A percentile compares a stretch with the other conserved stretches of the same genome.
These are phyloP conservation scores for Sisymbrium irio DNA, from an alignment of 345 rosid species.

Conservation along the genomic window DNA sequence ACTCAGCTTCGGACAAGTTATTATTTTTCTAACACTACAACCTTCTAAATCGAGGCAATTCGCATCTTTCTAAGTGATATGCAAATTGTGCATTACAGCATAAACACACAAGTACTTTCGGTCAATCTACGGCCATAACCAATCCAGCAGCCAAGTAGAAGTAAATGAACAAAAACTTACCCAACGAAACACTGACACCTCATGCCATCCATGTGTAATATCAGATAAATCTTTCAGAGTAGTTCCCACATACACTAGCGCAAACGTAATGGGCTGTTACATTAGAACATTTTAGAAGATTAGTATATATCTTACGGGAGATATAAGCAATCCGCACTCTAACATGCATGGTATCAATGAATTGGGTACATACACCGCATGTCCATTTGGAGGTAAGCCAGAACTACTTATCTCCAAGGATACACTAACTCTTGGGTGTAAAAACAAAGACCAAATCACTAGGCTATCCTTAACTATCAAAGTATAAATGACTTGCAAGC, in stretches of 20 bases:
- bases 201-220: conserved; percentile 51
- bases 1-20: neutral
- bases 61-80: neutral
- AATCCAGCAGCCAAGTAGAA: conserved; percentile 8
- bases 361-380: neutral
- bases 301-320: neutral
- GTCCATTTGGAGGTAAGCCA: neutral
- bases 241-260: conserved; percentile 55
- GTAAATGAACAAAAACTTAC: conserved; percentile 30
- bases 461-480: conserved; percentile 19
- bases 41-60: neutral
- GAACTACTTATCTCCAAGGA: neutral
- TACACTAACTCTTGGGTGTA: neutral
- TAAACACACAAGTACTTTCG: neutral
- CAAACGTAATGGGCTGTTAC: conserved; percentile 54
- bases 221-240: conserved; percentile 57
- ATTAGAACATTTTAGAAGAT: conserved; percentile 13
- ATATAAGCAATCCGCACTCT: neutral
- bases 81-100: neutral
- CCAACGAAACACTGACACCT: conserved; percentile 48
- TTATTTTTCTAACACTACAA: neutral
- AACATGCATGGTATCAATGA: neutral
- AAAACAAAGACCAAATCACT: neutral
- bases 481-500: neutral
- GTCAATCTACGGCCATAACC: neutral